A percentile compares a stretch with the other conserved stretches of the same genome.
phyloP scores from a whole-genome alignment of 495 filamentous ascomycete genomes.

The Platismatia glauca region DNA sequence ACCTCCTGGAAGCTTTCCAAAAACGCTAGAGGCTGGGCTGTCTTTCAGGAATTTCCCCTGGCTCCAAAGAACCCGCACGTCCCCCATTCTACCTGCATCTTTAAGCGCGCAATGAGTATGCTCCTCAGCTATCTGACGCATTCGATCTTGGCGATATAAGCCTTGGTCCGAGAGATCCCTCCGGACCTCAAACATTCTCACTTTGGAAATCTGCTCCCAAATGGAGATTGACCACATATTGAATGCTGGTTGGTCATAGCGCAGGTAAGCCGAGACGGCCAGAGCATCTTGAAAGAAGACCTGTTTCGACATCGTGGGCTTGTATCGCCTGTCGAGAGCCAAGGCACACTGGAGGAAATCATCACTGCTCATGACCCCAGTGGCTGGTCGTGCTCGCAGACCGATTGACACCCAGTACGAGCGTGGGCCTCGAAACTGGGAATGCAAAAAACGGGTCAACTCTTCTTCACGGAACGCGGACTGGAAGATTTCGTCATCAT shows the following conservation, averaged over 20 bases:
- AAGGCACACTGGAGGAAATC: constrained; percentile 13
- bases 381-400: background rate
- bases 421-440: background rate
- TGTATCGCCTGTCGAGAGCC: constrained; percentile 2
- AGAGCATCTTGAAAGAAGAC: background rate
- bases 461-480: background rate
- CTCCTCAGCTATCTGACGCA: constrained; percentile 17
- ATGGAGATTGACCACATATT: background rate
- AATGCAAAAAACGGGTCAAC: background rate
- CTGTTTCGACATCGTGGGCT: background rate
- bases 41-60: constrained; percentile 19
- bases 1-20: constrained; percentile 1
- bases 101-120: constrained; percentile 12
- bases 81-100: constrained; percentile 8
- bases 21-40: constrained; percentile 19
- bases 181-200: constrained; percentile 20
- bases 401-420: constrained; percentile 9
- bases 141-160: constrained; percentile 20
- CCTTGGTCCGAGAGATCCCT: constrained; percentile 8
- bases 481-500: background rate
- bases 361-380: background rate
- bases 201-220: constrained; percentile 17
- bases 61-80: constrained; percentile 25
- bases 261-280: constrained; percentile 4
- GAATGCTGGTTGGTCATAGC: constrained; percentile 10